phyloP scores from a whole-genome alignment of 176 grass and related monocot genomes.

The Paspalum notatum region DNA sequence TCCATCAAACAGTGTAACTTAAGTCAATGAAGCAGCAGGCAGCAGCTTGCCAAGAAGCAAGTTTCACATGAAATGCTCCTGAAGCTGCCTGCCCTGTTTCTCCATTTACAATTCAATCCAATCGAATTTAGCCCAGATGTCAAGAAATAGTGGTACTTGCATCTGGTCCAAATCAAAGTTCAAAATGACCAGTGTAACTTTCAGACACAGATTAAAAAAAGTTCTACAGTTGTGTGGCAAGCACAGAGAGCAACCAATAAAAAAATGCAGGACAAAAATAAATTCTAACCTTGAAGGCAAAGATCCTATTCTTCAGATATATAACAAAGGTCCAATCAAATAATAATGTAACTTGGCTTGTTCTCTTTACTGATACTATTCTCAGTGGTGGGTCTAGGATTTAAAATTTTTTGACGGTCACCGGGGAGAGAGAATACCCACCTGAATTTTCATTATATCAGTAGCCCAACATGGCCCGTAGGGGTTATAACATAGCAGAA shows the following conservation, averaged over 20 bases:
- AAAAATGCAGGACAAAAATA: background rate
- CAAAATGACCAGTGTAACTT: background rate
- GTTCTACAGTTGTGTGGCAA: background rate
- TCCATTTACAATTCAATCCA: background rate
- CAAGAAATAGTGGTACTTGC: background rate
- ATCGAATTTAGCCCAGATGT: background rate
- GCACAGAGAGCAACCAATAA: background rate
- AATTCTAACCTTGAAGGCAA: background rate
- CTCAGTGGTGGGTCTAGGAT: too few relatives aligned
- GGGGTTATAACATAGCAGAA: too few relatives aligned
- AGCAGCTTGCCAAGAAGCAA: constrained; percentile 4
- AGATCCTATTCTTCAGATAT: constrained; percentile 23
- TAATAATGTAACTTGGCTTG: constrained; percentile 10
- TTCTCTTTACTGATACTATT: background rate
- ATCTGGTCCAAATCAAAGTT: background rate
- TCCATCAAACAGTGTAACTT: constrained; percentile 5
- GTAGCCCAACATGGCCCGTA: too few relatives aligned
- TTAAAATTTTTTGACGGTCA: too few relatives aligned
- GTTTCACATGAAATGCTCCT: background rate
- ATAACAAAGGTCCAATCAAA: background rate
- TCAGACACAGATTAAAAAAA: background rate
- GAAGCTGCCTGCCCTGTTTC: background rate
- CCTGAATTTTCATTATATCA: too few relatives aligned
- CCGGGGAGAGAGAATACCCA: too few relatives aligned
- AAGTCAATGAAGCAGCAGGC: background rate